phyloP scores from a whole-genome alignment of 2,329 filamentous ascomycete genomes.

The Diaporthe nobilis region DNA sequence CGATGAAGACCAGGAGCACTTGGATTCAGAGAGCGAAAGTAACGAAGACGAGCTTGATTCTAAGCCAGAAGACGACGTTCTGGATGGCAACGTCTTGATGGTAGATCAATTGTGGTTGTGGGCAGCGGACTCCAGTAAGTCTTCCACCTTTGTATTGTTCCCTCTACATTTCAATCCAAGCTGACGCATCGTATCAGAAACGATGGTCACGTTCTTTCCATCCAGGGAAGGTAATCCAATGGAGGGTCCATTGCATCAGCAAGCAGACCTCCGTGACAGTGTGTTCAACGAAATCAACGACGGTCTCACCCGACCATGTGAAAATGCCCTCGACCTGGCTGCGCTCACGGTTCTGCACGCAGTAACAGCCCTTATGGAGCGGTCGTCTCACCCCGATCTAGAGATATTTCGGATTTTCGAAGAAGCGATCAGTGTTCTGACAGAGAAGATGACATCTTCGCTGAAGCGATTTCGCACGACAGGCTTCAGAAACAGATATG shows the following conservation, averaged over 20 bases:
- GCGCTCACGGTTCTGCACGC: slow-evolving; percentile 70
- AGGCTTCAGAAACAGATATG: slow-evolving; percentile 62
- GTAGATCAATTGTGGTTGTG: slow-evolving; percentile 74
- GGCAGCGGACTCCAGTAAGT: slow-evolving; percentile 63
- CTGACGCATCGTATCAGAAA: slow-evolving; percentile 52
- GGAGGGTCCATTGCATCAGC: slow-evolving; percentile 65
- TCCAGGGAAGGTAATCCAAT: slow-evolving; percentile 64
- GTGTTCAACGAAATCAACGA: slow-evolving; percentile 76
- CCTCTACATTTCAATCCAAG: background rate
- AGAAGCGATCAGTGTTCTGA: slow-evolving; percentile 53
- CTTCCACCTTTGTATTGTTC: accelerated
- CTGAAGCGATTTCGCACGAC: slow-evolving; percentile 71
- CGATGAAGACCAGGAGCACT: slow-evolving; percentile 1
- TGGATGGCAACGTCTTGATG: slow-evolving; percentile 69
- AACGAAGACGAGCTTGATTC: slow-evolving; percentile 17
- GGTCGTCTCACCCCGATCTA: slow-evolving; percentile 68
- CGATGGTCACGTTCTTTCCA: slow-evolving; percentile 65
- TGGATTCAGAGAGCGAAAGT: slow-evolving; percentile 10
- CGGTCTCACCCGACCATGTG: slow-evolving; percentile 70
- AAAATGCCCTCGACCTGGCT: slow-evolving; percentile 70
- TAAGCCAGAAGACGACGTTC: slow-evolving; percentile 49
- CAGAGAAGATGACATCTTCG: slow-evolving; percentile 70
- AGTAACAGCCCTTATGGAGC: slow-evolving; percentile 69
- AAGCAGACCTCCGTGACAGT: slow-evolving; percentile 71
- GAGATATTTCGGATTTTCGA: slow-evolving; percentile 68